Evolutionary conservation across 768 basidiomycete species (phyloP).

Genomic region (Amanita pallidorosea): DNA sequence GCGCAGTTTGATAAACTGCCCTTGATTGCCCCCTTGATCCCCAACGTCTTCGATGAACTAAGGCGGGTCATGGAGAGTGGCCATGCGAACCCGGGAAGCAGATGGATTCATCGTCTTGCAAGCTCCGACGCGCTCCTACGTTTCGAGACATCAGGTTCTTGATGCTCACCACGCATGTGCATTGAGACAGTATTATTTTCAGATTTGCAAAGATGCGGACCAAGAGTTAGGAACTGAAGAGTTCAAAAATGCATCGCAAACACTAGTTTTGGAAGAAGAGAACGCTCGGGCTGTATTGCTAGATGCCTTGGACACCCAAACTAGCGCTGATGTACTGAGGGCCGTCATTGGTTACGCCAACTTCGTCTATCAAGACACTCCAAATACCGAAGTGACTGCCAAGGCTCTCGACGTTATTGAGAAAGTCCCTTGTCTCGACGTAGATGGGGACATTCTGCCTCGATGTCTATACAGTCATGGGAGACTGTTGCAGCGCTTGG

Average conservation of each 20-base stretch:
- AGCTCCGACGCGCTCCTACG: conserved; percentile 1
- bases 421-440: neutral
- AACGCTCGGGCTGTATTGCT: neutral
- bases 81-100: neutral
- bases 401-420: conserved; percentile 1
- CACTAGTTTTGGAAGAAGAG: neutral
- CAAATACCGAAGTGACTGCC: neutral
- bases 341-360: neutral
- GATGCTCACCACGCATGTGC: neutral
- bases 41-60: neutral
- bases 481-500: neutral
- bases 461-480: neutral
- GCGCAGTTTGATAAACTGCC: neutral
- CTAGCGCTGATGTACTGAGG: neutral
- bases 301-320: neutral
- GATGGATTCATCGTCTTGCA: neutral
- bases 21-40: neutral
- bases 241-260: neutral
- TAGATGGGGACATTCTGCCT: neutral
- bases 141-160: neutral
- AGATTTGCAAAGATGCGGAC: neutral
- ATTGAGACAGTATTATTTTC: conserved; percentile 1
- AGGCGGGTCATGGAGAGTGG: neutral
- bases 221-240: neutral
- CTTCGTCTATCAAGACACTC: neutral